phyloP scores from a whole-genome alignment of 2,329 filamentous ascomycete genomes.

The Pseudogymnoascus sp. region DNA sequence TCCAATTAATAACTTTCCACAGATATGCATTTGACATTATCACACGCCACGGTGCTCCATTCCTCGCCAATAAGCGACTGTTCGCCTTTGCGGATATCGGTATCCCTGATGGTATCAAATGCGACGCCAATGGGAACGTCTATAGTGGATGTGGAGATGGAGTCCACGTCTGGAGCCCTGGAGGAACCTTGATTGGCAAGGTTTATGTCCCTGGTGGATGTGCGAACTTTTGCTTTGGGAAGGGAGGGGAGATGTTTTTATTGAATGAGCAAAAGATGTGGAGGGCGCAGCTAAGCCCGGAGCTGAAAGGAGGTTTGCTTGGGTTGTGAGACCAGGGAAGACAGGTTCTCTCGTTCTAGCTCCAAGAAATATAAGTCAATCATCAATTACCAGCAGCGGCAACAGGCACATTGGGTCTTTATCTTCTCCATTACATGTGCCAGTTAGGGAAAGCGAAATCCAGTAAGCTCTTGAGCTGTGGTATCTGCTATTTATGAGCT shows the following conservation, averaged over 20 bases:
- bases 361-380: background rate
- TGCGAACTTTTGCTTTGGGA: constrained; percentile 27
- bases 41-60: constrained; percentile 13
- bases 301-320: constrained; percentile 16
- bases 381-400: background rate
- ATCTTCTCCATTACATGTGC: background rate
- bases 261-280: constrained; percentile 22
- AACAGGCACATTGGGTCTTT: background rate
- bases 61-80: constrained; percentile 24
- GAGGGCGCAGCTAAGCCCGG: constrained; percentile 16
- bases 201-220: constrained; percentile 22
- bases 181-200: constrained; percentile 45
- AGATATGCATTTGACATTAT: constrained; percentile 21
- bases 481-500: background rate
- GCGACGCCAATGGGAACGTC: constrained; percentile 46
- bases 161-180: constrained; percentile 43
- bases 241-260: constrained; percentile 22
- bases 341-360: background rate
- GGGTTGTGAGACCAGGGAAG: constrained; percentile 5
- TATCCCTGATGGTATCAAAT: constrained; percentile 52
- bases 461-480: background rate
- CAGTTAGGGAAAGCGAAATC: background rate
- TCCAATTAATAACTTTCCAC: background rate
- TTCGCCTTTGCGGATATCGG: constrained; percentile 50
- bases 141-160: constrained; percentile 49